Evolutionary conservation across 208 protist genomes (phyloP).

Genomic region (Leishmania mexicana): DNA sequence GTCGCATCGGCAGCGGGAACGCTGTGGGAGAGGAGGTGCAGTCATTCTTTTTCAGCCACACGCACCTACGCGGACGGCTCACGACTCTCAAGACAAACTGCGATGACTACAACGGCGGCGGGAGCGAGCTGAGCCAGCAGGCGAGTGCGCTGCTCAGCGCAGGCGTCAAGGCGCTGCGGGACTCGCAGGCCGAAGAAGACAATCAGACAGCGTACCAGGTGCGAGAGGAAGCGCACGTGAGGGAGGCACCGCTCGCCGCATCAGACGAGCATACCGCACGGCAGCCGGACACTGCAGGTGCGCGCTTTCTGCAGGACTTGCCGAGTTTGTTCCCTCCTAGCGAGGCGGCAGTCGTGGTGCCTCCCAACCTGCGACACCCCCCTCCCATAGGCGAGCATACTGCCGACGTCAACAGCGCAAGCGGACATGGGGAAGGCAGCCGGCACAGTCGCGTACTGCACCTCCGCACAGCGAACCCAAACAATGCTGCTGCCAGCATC

Average conservation of each 20-base stretch:
- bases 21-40: conserved; percentile 10
- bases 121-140: conserved; percentile 34
- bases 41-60: conserved; percentile 33
- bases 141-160: conserved; percentile 42
- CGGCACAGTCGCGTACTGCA: conserved; percentile 16
- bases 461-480: not conserved
- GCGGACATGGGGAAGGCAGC: no score
- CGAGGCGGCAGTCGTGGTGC: conserved; percentile 9
- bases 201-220: not conserved
- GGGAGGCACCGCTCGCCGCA: not conserved
- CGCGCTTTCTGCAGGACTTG: conserved; percentile 27
- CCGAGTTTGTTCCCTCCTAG: conserved; percentile 32
- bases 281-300: not conserved
- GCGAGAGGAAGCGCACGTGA: not conserved
- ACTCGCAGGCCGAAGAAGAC: conserved; percentile 53
- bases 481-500: not conserved
- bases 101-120: conserved; percentile 56
- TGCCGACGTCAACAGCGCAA: not conserved
- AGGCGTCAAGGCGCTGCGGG: conserved; percentile 44
- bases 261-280: not conserved
- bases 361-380: conserved; percentile 3
- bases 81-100: conserved; percentile 60
- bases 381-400: not conserved
- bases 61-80: conserved; percentile 48
- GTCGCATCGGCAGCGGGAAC: not conserved